Evolutionary conservation across 2,329 filamentous ascomycete species (phyloP).

Genomic region (Pseudogymnoascus sp.): DNA sequence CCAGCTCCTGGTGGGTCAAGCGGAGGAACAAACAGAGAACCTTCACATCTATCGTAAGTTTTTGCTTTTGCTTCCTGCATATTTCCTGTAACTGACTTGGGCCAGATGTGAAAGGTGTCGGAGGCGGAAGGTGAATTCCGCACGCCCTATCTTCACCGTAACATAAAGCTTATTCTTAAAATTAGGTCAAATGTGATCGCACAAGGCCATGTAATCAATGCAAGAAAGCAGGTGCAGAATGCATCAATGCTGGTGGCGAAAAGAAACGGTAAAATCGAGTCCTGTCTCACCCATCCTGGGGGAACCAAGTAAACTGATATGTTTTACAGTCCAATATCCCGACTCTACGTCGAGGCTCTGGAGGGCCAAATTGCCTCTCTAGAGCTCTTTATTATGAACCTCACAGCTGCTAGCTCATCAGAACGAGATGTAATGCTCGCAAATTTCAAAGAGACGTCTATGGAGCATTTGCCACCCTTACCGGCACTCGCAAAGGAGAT

Average conservation of each 20-base stretch:
- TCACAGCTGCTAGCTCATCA: constrained; percentile 33
- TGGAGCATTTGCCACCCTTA: constrained; percentile 12
- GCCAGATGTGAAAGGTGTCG: constrained; percentile 38
- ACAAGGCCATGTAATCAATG: constrained; percentile 44
- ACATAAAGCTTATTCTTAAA: constrained; percentile 15
- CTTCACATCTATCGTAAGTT: constrained; percentile 5
- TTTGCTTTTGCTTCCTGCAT: background rate
- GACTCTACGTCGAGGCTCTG: constrained; percentile 40
- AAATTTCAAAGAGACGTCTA: constrained; percentile 26
- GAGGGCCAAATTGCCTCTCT: constrained; percentile 40
- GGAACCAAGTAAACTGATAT: background rate
- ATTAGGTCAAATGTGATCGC: constrained; percentile 47
- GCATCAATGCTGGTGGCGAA: constrained; percentile 35
- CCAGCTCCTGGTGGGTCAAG: background rate
- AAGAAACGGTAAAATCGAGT: constrained; percentile 32
- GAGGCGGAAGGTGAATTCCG: constrained; percentile 33
- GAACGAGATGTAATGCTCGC: constrained; percentile 37
- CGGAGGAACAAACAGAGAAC: constrained; percentile 6
- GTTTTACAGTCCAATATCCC: constrained; percentile 34
- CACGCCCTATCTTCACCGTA: background rate
- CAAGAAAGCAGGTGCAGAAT: constrained; percentile 34
- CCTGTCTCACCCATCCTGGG: background rate
- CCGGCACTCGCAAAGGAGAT: constrained; percentile 8
- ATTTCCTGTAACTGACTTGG: background rate
- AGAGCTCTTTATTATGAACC: constrained; percentile 37